Conservation (phyloP, 176 grass and related monocot species). For the Triticum turgidum region DNA sequence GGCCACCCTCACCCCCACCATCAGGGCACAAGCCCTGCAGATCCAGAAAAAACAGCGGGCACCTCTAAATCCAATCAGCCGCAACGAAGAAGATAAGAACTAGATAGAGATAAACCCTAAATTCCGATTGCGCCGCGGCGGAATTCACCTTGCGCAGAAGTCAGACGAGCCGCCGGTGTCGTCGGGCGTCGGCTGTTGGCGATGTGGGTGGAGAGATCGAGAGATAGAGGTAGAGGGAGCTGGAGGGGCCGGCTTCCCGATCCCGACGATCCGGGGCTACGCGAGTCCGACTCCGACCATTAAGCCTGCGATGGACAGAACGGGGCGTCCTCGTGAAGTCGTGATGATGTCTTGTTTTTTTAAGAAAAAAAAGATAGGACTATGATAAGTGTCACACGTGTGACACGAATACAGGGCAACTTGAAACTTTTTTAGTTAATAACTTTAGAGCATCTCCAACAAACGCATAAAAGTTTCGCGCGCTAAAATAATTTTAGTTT, state of each 20-base stretch:
- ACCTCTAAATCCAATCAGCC: background rate
- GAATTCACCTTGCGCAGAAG: background rate
- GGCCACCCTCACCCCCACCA: conserved; percentile 21
- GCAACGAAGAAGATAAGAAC: background rate
- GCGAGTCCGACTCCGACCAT: background rate
- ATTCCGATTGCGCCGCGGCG: background rate
- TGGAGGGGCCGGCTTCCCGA: background rate
- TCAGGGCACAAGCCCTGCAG: conserved; percentile 20
- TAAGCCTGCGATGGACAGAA: background rate
- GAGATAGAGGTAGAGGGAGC: too few species aligned
- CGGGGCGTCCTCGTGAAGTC: background rate
- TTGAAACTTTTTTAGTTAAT: too few species aligned
- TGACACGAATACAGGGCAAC: too few species aligned
- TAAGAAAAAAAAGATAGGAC: too few species aligned
- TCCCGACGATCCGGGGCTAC: background rate
- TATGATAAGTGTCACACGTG: too few species aligned
- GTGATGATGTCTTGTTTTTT: background rate
- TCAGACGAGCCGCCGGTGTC: background rate
- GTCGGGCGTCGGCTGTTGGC: background rate
- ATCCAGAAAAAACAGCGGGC: background rate
- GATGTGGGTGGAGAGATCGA: background rate
- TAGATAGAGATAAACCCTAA: conserved; percentile 12
- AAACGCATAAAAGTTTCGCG: too few species aligned
- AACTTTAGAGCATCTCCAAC: too few species aligned
- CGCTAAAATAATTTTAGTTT: too few species aligned